Conservation (phyloP, 805 yeast genomes). For the Debaryomyces maramus region DNA sequence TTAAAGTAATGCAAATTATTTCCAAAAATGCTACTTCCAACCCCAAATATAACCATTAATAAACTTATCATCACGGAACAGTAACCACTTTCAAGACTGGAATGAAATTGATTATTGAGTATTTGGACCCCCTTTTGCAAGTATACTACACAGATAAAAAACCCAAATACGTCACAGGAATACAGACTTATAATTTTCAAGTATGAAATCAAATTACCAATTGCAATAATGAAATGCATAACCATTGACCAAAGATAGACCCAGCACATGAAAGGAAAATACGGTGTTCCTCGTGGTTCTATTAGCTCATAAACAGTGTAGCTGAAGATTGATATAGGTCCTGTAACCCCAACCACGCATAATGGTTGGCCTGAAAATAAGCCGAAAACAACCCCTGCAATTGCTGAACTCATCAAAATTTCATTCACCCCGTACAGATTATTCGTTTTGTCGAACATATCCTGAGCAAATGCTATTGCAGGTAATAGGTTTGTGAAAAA, state of each 20-base stretch:
- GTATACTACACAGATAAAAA: conserved; percentile 85
- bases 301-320: conserved; percentile 82
- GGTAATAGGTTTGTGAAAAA: conserved; percentile 90
- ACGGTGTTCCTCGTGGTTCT: conserved; percentile 52
- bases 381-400: conserved; percentile 90
- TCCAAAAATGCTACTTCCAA: conserved; percentile 60
- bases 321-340: conserved; percentile 90
- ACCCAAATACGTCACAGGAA: conserved; percentile 91
- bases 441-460: conserved; percentile 89
- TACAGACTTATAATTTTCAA: conserved; percentile 73
- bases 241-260: conserved; percentile 87
- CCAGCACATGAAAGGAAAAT: conserved; percentile 96
- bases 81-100: conserved; percentile 54
- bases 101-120: conserved; percentile 62
- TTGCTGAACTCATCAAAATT: conserved; percentile 75
- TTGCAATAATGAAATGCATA: conserved; percentile 72
- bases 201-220: conserved; percentile 64
- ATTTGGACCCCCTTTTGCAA: conserved; percentile 90
- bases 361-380: conserved; percentile 85
- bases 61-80: conserved; percentile 74
- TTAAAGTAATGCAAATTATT: conserved; percentile 59
- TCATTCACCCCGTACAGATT: conserved; percentile 91
- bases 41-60: conserved; percentile 75
- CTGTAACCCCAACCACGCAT: conserved; percentile 95
- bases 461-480: conserved; percentile 95